phyloP scores from a whole-genome alignment of 2,329 filamentous ascomycete species.

The Trichophyton mentagrophytes region DNA sequence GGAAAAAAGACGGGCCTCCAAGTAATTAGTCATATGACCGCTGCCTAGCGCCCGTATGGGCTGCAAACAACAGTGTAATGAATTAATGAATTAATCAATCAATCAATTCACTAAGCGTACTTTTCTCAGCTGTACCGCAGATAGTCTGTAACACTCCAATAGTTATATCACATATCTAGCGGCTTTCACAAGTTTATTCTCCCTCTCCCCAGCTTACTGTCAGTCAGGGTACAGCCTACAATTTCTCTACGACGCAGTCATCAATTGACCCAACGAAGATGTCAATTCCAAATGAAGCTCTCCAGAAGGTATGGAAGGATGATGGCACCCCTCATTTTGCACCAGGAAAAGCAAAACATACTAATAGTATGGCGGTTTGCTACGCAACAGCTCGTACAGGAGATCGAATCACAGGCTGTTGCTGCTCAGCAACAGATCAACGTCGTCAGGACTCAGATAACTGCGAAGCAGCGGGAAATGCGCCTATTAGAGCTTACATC shows the following conservation, averaged over 20 bases:
- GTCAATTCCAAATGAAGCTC: conserved; percentile 86
- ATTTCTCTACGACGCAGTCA: not conserved
- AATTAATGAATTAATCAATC: too few species aligned
- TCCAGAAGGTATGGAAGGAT: conserved; percentile 54
- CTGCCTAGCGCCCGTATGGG: too few species aligned
- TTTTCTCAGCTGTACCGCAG: too few species aligned
- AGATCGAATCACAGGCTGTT: conserved; percentile 83
- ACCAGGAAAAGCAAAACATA: not conserved
- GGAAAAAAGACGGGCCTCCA: too few species aligned
- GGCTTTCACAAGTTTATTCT: too few species aligned
- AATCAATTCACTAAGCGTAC: too few species aligned
- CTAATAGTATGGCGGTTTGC: not conserved
- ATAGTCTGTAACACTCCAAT: too few species aligned
- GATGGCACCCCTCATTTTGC: not conserved
- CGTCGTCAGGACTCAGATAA: conserved; percentile 71
- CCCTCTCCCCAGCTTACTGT: too few species aligned
- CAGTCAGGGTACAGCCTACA: too few species aligned
- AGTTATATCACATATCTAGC: too few species aligned
- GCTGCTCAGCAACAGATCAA: conserved; percentile 86
- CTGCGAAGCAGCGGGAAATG: conserved; percentile 73
- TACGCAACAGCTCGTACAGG: conserved; percentile 63
- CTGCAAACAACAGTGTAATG: too few species aligned
- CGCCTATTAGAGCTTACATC: conserved; percentile 79
- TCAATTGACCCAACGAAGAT: conserved; percentile 40
- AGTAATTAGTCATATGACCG: too few species aligned